phyloP scores from a whole-genome alignment of 2,329 filamentous ascomycete genomes.

The Penicillium thymicola region DNA sequence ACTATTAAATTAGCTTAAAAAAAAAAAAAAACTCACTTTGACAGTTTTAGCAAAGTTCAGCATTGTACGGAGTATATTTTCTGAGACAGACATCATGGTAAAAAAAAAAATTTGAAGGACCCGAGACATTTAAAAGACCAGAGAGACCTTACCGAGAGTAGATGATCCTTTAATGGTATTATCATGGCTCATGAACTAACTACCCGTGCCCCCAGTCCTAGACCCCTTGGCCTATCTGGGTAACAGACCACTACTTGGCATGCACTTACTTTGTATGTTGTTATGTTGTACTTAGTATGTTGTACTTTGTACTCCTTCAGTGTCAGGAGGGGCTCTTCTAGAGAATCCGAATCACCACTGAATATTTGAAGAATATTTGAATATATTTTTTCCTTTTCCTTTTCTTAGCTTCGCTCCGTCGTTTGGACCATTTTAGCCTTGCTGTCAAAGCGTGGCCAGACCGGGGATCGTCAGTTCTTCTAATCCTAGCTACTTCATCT shows the following conservation, averaged over 20 bases:
- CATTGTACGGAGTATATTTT: background rate
- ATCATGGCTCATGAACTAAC: background rate
- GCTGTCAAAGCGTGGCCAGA: slow-evolving; percentile 6
- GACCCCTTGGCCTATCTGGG: background rate
- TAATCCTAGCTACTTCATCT: background rate
- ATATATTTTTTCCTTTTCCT: background rate
- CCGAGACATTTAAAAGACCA: background rate
- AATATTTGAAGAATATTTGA: background rate
- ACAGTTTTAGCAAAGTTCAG: background rate
- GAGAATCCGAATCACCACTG: background rate
- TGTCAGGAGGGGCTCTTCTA: background rate
- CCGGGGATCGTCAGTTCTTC: slow-evolving; percentile 6
- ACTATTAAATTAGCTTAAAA: background rate
- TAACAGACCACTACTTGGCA: slow-evolving; percentile 1
- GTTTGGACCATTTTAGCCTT: slow-evolving; percentile 14
- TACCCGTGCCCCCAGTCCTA: background rate
- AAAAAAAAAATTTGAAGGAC: too few species aligned
- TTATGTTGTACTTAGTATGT: background rate
- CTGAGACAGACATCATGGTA: background rate
- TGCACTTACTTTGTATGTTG: background rate
- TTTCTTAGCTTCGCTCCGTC: slow-evolving; percentile 2
- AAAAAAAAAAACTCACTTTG: too few species aligned
- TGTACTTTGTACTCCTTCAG: background rate
- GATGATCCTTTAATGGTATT: background rate
- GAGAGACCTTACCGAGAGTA: too few species aligned